Conservation (phyloP, 331 rosid genomes). For the Saraca asoca region DNA sequence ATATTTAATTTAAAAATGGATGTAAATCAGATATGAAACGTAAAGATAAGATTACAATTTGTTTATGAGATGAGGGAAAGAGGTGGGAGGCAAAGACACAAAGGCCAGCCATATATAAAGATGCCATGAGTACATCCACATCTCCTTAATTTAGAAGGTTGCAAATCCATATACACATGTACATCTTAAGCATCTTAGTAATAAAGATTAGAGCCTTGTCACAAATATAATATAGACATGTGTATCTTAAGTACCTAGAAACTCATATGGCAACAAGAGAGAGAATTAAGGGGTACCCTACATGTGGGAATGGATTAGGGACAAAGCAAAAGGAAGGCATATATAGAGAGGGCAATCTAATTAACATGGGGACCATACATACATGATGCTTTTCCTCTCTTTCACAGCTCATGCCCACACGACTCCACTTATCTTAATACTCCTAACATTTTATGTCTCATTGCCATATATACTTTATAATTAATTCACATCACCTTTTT, state of each 20-base stretch:
- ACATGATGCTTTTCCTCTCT: slow-evolving; percentile 47
- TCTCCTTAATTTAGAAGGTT: slow-evolving; percentile 34
- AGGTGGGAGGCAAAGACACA: background rate
- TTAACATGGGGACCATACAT: slow-evolving; percentile 63
- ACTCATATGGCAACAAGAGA: slow-evolving; percentile 9
- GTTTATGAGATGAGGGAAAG: no score
- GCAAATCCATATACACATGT: background rate
- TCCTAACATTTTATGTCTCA: background rate
- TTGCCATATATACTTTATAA: no score
- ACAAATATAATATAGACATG: slow-evolving; percentile 9
- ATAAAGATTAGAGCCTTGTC: slow-evolving; percentile 25
- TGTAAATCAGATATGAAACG: no score
- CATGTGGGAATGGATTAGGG: slow-evolving; percentile 86
- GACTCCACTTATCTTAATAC: slow-evolving; percentile 33
- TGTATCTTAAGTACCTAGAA: slow-evolving; percentile 38
- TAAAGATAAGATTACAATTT: no score
- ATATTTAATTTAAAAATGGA: no score
- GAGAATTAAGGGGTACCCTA: slow-evolving; percentile 55
- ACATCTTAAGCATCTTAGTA: slow-evolving; percentile 16
- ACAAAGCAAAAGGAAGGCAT: slow-evolving; percentile 73
- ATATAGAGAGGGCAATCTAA: slow-evolving; percentile 66
- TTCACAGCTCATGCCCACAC: slow-evolving; percentile 52
- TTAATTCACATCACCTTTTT: no score
- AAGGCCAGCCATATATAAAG: slow-evolving; percentile 5
- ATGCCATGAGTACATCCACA: slow-evolving; percentile 20